Base-by-base conservation (phyloP, 257 asterid genomes). In the Solanum lycopersicoides region DNA sequence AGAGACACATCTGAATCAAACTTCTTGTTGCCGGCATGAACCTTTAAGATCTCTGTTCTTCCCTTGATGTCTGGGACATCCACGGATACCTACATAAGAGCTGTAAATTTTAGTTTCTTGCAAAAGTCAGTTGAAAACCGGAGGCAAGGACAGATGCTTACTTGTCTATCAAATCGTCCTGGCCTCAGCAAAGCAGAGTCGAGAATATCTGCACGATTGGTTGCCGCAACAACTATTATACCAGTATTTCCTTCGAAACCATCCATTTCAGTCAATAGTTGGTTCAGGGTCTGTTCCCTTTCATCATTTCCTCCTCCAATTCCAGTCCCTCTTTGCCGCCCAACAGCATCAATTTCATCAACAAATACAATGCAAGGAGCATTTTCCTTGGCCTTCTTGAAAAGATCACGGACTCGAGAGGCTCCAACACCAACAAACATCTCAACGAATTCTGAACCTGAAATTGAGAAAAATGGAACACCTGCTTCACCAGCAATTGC, bases 351-450 rank as follows among this genome's bases (percentile, higher is more conserved):
- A 88, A 97, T 97, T 92, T 97, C 99, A 93, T 97, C 99, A 80
- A 97, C 99, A 91, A 97, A 97, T 65, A 96, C 98, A 59, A 97
- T 96, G 91, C 99, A 97, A 0, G 99, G 99, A 65, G 99, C 99
- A 71, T 97, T 97, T 89, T 97, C 99, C 93, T 97, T 97, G 25
- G 99, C 99, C 89, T 97, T 97, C 94, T 95, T 97, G 94, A 97
- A 97, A 89, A 97, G 98, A 90, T 97, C 99, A 86, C 98, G 97
- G 7, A 97, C 99, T 41, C 99, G 88, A 25, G 99, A 96, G 35
- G 99, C 99, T 87, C 99, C 99, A 53, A 97, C 99, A 73, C 99
- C 99, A 71, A 97, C 99, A 92, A 97, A 97, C 99, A 97, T 97
- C 96, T 97, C 99, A 86, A 97, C 98, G 89, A 97, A 97, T 92